A percentile compares a stretch with the other conserved stretches of the same genome.
Conservation (phyloP, 2,329 filamentous ascomycete species). For the Aspergillus alliaceus region DNA sequence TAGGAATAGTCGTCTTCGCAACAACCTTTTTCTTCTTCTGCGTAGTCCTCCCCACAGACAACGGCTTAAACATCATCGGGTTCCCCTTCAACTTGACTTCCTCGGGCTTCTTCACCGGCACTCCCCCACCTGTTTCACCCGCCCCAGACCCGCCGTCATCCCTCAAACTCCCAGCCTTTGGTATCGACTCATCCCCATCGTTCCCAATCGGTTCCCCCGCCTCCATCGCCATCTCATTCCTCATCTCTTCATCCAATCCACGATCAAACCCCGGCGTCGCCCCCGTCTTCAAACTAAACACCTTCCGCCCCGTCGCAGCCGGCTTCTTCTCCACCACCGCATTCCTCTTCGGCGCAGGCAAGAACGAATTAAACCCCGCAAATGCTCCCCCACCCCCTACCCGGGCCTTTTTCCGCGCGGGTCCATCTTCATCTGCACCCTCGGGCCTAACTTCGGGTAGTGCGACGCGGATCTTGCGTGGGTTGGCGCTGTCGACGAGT, state of each 20-base stretch:
- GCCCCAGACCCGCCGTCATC: constrained; percentile 10
- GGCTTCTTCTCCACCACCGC: constrained; percentile 24
- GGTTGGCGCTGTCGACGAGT: constrained; percentile 79
- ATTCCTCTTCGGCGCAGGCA: constrained; percentile 75
- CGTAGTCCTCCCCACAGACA: constrained; percentile 77
- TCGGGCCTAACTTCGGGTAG: constrained; percentile 59
- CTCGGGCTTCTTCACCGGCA: constrained; percentile 24
- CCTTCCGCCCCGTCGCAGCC: constrained; percentile 48
- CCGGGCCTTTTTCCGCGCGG: constrained; percentile 70
- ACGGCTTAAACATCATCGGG: constrained; percentile 81
- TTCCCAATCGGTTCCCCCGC: constrained; percentile 18
- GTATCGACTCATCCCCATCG: constrained; percentile 33
- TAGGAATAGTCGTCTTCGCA: constrained; percentile 21
- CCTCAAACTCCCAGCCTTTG: constrained; percentile 25
- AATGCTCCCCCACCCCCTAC: constrained; percentile 68
- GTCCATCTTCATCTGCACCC: constrained; percentile 44
- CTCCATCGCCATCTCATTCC: constrained; percentile 25
- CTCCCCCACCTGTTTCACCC: no score
- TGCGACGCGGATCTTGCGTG: constrained; percentile 80
- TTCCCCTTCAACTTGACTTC: constrained; percentile 64
- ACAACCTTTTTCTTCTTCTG: constrained; percentile 63
- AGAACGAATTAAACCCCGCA: constrained; percentile 78
- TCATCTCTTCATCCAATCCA: constrained; percentile 47
- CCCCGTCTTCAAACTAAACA: constrained; percentile 78
- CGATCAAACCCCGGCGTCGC: constrained; percentile 79